Evolutionary conservation across 179 eudicot species (phyloP).

Genomic region (Patellifolia procumbens): DNA sequence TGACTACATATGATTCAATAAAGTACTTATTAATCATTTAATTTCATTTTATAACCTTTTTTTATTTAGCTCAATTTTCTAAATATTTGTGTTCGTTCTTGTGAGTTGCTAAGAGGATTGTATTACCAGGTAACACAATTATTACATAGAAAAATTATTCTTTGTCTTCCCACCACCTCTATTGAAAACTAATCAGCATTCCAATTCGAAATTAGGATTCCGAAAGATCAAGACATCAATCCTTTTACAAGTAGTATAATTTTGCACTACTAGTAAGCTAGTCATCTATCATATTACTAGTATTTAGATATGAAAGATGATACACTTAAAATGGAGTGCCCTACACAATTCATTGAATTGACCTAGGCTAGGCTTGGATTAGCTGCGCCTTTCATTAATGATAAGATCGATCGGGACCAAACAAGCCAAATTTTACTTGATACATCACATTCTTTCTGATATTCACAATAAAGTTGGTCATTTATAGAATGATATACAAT

Average conservation of each 20-base stretch:
- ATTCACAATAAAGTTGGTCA: slow-evolving; percentile 10
- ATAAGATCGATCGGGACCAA: slow-evolving; percentile 24
- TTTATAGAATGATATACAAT: background rate
- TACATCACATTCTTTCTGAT: slow-evolving; percentile 24
- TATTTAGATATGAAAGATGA: background rate
- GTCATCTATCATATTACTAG: background rate
- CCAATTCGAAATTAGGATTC: background rate
- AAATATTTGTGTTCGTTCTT: no score
- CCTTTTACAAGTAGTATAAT: no score
- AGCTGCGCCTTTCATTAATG: slow-evolving; percentile 25
- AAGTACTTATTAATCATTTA: no score
- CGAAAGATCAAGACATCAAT: background rate
- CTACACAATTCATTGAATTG: background rate
- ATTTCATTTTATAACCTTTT: no score
- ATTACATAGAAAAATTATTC: no score
- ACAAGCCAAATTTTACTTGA: slow-evolving; percentile 4
- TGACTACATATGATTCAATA: no score
- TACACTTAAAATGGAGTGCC: background rate
- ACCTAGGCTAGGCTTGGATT: slow-evolving; percentile 13
- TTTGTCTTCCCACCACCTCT: no score
- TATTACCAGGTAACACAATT: no score
- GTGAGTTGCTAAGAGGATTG: no score
- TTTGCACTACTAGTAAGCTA: background rate
- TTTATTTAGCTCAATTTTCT: no score
- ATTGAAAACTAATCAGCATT: no score